phyloP scores from a whole-genome alignment of 352 stramenopile species.

The Pythium rhizo-oryzae region DNA sequence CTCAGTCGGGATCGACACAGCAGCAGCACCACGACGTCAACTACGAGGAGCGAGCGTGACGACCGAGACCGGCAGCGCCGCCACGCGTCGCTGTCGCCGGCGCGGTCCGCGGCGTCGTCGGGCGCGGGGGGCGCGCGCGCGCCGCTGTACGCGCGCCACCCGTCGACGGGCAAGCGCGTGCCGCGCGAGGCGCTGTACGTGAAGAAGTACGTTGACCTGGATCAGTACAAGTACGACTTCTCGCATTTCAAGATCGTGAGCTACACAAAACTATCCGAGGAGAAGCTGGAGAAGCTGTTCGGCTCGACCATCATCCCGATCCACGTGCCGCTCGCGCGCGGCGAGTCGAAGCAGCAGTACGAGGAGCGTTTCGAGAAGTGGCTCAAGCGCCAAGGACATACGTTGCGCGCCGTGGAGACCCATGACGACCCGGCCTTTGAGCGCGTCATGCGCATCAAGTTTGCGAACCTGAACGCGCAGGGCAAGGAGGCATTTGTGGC shows the following conservation, averaged over 20 bases:
- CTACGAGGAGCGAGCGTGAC: background rate
- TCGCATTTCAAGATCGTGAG: background rate
- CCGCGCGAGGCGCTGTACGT: conserved; percentile 6
- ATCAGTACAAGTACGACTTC: conserved; percentile 12
- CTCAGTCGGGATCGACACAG: no score
- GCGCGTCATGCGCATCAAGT: conserved; percentile 14
- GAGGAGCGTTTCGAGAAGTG: conserved; percentile 26
- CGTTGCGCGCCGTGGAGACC: conserved; percentile 3
- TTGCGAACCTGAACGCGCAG: conserved; percentile 11
- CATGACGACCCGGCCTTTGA: conserved; percentile 13
- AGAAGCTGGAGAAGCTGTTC: conserved; percentile 7
- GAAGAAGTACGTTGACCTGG: conserved; percentile 19
- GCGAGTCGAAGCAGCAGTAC: conserved; percentile 18
- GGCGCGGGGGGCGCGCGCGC: background rate
- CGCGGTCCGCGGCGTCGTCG: background rate
- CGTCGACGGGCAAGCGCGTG: background rate
- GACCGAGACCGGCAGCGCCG: background rate
- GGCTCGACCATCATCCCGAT: conserved; percentile 22
- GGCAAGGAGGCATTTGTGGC: background rate
- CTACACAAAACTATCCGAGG: conserved; percentile 1
- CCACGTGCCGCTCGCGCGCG: conserved; percentile 17
- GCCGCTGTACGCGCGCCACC: background rate
- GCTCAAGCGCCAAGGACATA: background rate
- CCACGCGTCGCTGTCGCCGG: background rate
- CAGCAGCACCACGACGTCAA: background rate